Evolutionary conservation across 2,329 filamentous ascomycete species (phyloP), one percentile per base, ranked within the genome.

Genomic region (Sphaceloma murrayae): DNA sequence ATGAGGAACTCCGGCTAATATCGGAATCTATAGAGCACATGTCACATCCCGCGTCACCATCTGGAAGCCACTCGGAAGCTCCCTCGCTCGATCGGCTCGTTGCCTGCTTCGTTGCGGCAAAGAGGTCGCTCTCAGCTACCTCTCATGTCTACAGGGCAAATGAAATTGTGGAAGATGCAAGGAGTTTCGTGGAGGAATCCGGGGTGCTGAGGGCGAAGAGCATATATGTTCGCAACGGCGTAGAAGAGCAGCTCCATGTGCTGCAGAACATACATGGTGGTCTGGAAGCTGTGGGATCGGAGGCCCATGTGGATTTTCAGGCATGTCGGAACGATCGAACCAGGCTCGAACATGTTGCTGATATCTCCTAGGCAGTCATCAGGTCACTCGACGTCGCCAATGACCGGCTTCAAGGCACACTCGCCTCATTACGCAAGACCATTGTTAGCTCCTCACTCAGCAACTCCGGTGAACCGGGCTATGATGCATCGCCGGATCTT

Each of bases 91-190:
- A 94, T 54, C 78, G 77, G 17, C 77, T 96, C 32, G 84, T 95
- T 46, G 75, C 78, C 43, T 80, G 94, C 64, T 80, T 95, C 26
- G 77, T 95, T 30, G 80, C 82, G 21, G 84, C 89, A 6, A 95
- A 95, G 61, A 78, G 85, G 33, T 88, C 88, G 1, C 74, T 96
- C 3, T 84, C 83, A 11, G 86, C 86, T 8, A 87, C 93, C 60
- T 77, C 73, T 31, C 49, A 59, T 50, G 85, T 95, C 42, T 80
- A 85, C 59, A 83, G 85, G 48, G 88, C 87, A 52, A 88, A 91
- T 58, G 83, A 93, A 56, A 79, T 95, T 46, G 82, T 91, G 33
- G 85, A 77, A 14, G 70, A 76, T 10, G 85, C 87, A 3, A 80
- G 86, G 24, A 68, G 73, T 22, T 75, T 85, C 24, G 72, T 94